Evolutionary conservation across 2,329 filamentous ascomycete species (phyloP).

Genomic region (Xylaria sp.): DNA sequence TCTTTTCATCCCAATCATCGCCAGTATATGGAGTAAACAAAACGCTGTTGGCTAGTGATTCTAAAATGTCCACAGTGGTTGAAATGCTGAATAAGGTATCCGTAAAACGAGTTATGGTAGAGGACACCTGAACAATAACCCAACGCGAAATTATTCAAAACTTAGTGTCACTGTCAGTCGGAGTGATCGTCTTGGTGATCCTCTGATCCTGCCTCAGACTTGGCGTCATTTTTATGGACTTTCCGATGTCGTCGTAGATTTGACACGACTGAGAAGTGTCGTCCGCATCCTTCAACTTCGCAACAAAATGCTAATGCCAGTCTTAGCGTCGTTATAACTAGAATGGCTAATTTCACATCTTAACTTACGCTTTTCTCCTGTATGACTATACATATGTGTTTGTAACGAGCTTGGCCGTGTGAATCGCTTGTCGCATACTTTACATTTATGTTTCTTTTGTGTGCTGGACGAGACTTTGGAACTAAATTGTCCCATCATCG

Average conservation of each 20-base stretch:
- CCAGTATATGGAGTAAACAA: slow-evolving; percentile 38
- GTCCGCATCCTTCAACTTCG: slow-evolving; percentile 92
- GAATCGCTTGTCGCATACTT: slow-evolving; percentile 97
- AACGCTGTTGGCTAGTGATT: slow-evolving; percentile 38
- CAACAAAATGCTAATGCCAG: slow-evolving; percentile 80
- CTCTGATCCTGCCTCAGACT: slow-evolving; percentile 71
- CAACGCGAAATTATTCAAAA: slow-evolving; percentile 23
- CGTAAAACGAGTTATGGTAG: slow-evolving; percentile 10
- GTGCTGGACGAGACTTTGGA: slow-evolving; percentile 95
- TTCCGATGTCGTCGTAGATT: slow-evolving; percentile 95
- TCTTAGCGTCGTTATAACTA: slow-evolving; percentile 28
- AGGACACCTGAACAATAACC: slow-evolving; percentile 20
- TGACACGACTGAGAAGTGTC: slow-evolving; percentile 96
- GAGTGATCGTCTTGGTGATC: slow-evolving; percentile 71
- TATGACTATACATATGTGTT: slow-evolving; percentile 99
- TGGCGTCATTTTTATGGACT: slow-evolving; percentile 84
- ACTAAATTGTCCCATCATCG: slow-evolving; percentile 99
- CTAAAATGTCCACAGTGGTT: slow-evolving; percentile 41
- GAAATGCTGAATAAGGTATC: slow-evolving; percentile 23
- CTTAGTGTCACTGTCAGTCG: slow-evolving; percentile 53
- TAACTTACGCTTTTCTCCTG: slow-evolving; percentile 93
- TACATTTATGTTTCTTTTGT: slow-evolving; percentile 99
- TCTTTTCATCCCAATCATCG: slow-evolving; percentile 41
- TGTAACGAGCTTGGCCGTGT: slow-evolving; percentile 93
- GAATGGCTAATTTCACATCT: slow-evolving; percentile 9